A percentile compares a stretch with the other conserved stretches of the same genome.
phyloP scores from a whole-genome alignment of 2,329 filamentous ascomycete genomes.

The Diaporthe helianthi region DNA sequence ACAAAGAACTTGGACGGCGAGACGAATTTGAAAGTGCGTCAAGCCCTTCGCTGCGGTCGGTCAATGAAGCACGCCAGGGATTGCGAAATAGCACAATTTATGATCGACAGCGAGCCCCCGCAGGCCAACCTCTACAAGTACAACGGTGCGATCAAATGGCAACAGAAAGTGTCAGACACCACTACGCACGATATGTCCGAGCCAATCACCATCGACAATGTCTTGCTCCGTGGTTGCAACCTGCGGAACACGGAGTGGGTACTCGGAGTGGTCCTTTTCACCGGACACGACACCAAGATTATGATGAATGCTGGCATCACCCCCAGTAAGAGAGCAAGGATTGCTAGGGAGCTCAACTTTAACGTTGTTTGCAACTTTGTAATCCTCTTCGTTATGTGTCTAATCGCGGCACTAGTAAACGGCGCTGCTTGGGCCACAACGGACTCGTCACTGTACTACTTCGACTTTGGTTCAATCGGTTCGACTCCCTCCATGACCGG shows the following conservation, averaged over 20 bases:
- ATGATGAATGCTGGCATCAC: slow-evolving; percentile 99
- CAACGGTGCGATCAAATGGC: slow-evolving; percentile 88
- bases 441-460: slow-evolving; percentile 78
- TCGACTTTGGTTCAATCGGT: slow-evolving; percentile 86
- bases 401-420: slow-evolving; percentile 84
- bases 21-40: slow-evolving; percentile 95
- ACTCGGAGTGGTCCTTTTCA: slow-evolving; percentile 90
- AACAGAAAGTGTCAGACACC: slow-evolving; percentile 71
- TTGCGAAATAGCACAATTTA: slow-evolving; percentile 88
- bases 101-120: slow-evolving; percentile 87
- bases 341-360: slow-evolving; percentile 93
- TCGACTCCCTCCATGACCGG: slow-evolving; percentile 78
- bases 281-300: slow-evolving; percentile 95
- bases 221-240: slow-evolving; percentile 91
- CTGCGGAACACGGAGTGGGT: slow-evolving; percentile 96
- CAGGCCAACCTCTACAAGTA: slow-evolving; percentile 97
- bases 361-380: slow-evolving; percentile 97
- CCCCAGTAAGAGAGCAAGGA: slow-evolving; percentile 89
- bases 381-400: slow-evolving; percentile 87
- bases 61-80: slow-evolving; percentile 87
- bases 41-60: slow-evolving; percentile 85
- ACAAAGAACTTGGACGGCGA: slow-evolving; percentile 98
- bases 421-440: slow-evolving; percentile 80
- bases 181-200: slow-evolving; percentile 83
- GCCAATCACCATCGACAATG: slow-evolving; percentile 92